Base-by-base conservation (phyloP, 371 early-diverging fungal genomes). In the Circinella umbellata region DNA sequence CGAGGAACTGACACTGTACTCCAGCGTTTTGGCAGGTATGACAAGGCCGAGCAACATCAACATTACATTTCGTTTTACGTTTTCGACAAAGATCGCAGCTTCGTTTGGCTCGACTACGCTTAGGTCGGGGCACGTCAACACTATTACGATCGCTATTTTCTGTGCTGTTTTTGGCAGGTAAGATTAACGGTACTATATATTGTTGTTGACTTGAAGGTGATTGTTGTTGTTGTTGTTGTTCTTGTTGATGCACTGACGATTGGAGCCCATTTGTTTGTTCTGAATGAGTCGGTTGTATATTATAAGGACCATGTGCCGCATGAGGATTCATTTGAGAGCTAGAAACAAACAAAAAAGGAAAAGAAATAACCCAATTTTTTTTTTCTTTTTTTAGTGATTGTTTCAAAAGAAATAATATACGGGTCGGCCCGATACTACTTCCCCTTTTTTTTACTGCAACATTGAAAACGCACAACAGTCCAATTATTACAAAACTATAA, bases 41-140 rank as follows among this genome's bases (percentile, higher is more conserved):
- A 61, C 72, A 71, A 5, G 72, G 72, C 27, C 27, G 53, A 14
- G 42, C 63, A 9, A 61, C 67, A 11, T 67, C 72, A 3, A 68
- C 67, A 49, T 71, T 65, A 34, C 72, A 71, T 39, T 62, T 47
- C 5, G 66, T 69, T 36, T 73, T 73, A 34, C 64, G 63, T 66
- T 69, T 69, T 64, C 73, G 65, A 37, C 73, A 73, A 34, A 66
- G 49, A 57, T 73, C 73, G 35, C 73, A 73, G 39, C 73, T 73
- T n/a, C 69, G 61, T 38, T 69, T 73, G 27, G 73, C 73, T 14
- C 73, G 65, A 9, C 66, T 73, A 39, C 73, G 68, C 34, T 73
- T 73, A 3, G 65, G 53, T 37, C 57, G 57, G 1, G 57, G 34
- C 20, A 47, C 17, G 37, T 49, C 48, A 42, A 48, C 37, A 49